Base-by-base conservation (phyloP, 345 rosid species). In the Salix brachista region DNA sequence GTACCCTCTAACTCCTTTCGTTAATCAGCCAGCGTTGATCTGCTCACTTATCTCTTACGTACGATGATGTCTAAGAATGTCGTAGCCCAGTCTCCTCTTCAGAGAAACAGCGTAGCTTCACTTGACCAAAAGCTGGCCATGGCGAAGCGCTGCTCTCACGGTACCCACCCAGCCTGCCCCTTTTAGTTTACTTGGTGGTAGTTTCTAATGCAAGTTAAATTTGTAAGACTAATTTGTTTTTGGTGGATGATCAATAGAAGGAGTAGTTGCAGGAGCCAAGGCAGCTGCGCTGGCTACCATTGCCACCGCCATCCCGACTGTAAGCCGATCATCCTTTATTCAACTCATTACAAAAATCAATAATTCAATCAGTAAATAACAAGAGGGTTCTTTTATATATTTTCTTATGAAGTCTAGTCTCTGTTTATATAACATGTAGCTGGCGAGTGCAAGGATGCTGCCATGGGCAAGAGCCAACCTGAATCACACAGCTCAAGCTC, bases 401-500 rank as follows among this genome's bases (percentile, higher is more conserved):
- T 4, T 34, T 50, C 73, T 46, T 6, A 19, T 18, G 21, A 23
- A 2, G 69, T 11, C 4, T 13, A 12, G 3, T 18, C 0, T 23
- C 0, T 23, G 68, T 30, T 21, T 61, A 6, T 61, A 77, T 21
- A 4, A 44, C 21, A 36, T 76, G 89, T 83, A 83, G 98, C 66
- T 95, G 86, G 97, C 87, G 5, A 88, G 91, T 79, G 96, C 71
- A 28, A 86, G 91, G 79, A 86, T 87, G 88, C 79, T 88, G 78
- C 97, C 97, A 0, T 90, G 97, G 99, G 99, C 97, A 3, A 93
- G 89, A 72, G 91, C 88, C 64, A 86, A 93, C 82, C 94, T 95
- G 65, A 95, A 93, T 80, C 92, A 80, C 86, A 89, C 97, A 23
- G 97, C 97, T 75, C 99, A 95, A 80, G 99, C 99, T 79, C 99